phyloP scores from a whole-genome alignment of 106 monocot genomes.

The Phalaenopsis equestris region DNA sequence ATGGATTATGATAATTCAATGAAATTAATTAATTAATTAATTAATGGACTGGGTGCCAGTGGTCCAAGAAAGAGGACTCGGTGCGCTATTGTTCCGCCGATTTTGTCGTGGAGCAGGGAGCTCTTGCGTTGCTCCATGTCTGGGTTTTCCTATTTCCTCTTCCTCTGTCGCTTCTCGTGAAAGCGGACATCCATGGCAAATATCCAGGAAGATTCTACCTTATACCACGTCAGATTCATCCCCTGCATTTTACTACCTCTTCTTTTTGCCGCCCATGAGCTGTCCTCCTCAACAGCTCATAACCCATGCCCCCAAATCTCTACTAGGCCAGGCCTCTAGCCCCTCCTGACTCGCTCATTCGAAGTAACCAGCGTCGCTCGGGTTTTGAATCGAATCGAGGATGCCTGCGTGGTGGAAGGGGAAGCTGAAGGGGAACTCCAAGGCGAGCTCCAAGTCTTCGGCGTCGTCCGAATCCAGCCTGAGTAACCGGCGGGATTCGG shows the following conservation, averaged over 20 bases:
- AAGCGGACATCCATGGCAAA: not conserved
- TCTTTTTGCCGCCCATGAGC: constrained; percentile 12
- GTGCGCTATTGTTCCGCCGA: no score
- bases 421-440: constrained; percentile 22
- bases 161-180: no score
- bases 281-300: not conserved
- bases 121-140: no score
- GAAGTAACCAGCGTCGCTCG: no score
- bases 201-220: not conserved
- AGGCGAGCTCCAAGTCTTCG: not conserved
- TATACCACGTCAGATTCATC: not conserved
- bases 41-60: no score
- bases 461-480: not conserved
- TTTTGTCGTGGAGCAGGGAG: no score
- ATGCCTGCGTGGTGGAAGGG: constrained; percentile 68
- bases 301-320: not conserved
- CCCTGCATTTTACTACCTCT: not conserved
- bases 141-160: no score
- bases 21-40: no score
- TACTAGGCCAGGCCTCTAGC: not conserved
- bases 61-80: no score
- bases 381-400: not conserved
- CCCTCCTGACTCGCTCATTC: not conserved
- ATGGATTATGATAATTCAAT: no score
- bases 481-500: not conserved